Evolutionary conservation across 1,139 yeast genomes (phyloP), one percentile per base, ranked within the genome.

Genomic region (Taphrina populina): DNA sequence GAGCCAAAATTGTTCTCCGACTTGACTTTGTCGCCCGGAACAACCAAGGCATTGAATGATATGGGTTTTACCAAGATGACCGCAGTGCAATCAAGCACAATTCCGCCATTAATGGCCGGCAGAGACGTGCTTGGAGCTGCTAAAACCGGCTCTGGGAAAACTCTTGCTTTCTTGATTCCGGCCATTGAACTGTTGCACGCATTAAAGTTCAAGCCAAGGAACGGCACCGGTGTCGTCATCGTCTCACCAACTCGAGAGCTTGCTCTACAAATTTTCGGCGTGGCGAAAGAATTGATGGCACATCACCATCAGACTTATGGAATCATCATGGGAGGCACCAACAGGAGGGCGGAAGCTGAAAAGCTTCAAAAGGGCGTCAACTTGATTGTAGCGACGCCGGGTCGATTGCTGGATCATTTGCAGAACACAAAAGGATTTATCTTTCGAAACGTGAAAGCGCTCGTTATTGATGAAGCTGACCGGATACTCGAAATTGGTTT

Each of bases 91-190:
- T 85, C 95, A 33, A 82, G 88, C 70, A 88, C 97, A 13, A 90
- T 90, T 58, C 97, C 97, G 6, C 96, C 97, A 13, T 75, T 92
- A 62, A 74, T 90, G 64, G 96, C 97, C 0, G 97, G 98, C 40
- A 80, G 90, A 65, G 97, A 90, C 72, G 96, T 90, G 23, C 77
- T 90, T 58, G 97, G 96, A 63, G 96, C 97, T 53, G 98, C 98
- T 57, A 90, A 92, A 73, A 92, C 98, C 1, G 98, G 98, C 45
- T 88, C 96, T 1, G 98, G 98, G 69, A 92, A 92, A 73, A 92
- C 98, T 0, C 76, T 94, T 62, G 97, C 99, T 4, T 92, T 94
- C 66, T 76, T 94, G 65, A 78, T 92, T 59, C 99, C 99, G 8
- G 96, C 97, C 41, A 83, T 94, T 61, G 98, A 92, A 72, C 74